Evolutionary conservation across 176 grass and related monocot genomes (phyloP).

Genomic region (Triticum aestivum): IWGSC_CS_RefSeq_v2.1 NC_057811.1:384237451-384237950

Average conservation of each 20-base stretch:
- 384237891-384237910: neutral
- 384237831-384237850: neutral
- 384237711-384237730: neutral
- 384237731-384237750: too few species aligned
- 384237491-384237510: too few species aligned
- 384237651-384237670: slow-evolving; percentile 22
- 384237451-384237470: too few species aligned
- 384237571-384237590: neutral
- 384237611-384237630: neutral
- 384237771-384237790: slow-evolving; percentile 24
- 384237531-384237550: too few species aligned
- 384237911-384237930: slow-evolving; percentile 52
- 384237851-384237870: neutral
- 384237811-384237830: neutral
- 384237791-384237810: too few species aligned
- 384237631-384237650: too few species aligned
- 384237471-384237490: too few species aligned
- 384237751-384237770: neutral
- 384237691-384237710: neutral
- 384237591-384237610: neutral
- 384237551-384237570: neutral
- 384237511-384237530: too few species aligned
- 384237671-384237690: neutral
- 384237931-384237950: neutral
- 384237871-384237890: neutral